Percentiles rank a stretch among this genome's conserved stretches.
phyloP scores from a whole-genome alignment of 2,329 filamentous ascomycete genomes.

The Leptoxyphium fumago region DNA sequence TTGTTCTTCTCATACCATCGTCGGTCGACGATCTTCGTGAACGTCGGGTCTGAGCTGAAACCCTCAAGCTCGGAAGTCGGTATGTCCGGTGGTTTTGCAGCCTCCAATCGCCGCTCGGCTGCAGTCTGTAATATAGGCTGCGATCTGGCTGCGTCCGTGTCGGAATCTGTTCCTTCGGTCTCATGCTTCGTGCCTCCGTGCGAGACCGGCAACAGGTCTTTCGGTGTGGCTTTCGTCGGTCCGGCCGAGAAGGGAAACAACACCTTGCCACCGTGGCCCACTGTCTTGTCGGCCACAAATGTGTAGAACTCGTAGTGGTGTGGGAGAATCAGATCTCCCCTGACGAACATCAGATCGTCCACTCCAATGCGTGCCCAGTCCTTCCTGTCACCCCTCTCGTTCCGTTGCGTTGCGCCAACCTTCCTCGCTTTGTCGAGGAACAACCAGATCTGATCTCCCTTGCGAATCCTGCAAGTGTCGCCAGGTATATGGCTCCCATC shows the following conservation, averaged over 20 bases:
- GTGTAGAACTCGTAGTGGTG: constrained; percentile 98
- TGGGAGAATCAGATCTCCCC: constrained; percentile 80
- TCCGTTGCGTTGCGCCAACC: constrained; percentile 47
- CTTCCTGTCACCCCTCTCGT: constrained; percentile 36
- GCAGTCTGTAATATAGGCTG: constrained; percentile 11
- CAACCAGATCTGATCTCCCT: constrained; percentile 85
- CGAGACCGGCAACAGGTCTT: constrained; percentile 11
- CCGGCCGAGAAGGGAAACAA: constrained; percentile 63
- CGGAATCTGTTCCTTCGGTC: constrained; percentile 3
- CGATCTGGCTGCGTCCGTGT: background rate
- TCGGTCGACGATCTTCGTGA: constrained; percentile 89
- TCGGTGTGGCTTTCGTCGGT: constrained; percentile 28
- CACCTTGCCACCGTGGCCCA: constrained; percentile 50
- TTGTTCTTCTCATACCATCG: constrained; percentile 97
- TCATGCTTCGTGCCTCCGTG: background rate
- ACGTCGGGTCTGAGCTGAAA: constrained; percentile 56
- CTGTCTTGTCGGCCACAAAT: constrained; percentile 79
- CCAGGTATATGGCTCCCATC: constrained; percentile 83
- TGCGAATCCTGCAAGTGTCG: constrained; percentile 72
- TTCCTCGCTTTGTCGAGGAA: constrained; percentile 87
- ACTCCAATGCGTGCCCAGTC: constrained; percentile 91
- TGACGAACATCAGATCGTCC: constrained; percentile 86
- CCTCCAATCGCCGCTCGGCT: constrained; percentile 10
- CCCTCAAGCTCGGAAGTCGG: constrained; percentile 51
- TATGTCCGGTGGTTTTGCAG: constrained; percentile 16